Conservation (phyloP, 2,329 filamentous ascomycete species). For the Neonectria faginata region DNA sequence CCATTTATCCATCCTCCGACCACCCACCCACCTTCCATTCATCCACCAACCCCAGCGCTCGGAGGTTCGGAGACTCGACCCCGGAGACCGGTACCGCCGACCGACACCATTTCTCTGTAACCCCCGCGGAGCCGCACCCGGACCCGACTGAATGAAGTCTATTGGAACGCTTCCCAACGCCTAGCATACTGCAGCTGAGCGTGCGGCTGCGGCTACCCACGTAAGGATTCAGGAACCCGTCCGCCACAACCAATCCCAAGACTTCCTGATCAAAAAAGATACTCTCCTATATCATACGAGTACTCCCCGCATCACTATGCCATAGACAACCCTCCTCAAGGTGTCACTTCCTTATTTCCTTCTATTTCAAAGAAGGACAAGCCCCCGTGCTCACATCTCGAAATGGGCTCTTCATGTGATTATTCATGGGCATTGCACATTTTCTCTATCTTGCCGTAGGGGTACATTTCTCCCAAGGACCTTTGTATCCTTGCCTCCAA, state of each 20-base stretch:
- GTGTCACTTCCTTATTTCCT: background rate
- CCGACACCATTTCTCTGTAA: background rate
- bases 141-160: conserved; percentile 18
- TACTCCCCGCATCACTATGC: background rate
- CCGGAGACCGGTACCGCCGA: conserved; percentile 18
- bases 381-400: background rate
- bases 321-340: too few species aligned
- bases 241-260: background rate
- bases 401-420: conserved; percentile 2
- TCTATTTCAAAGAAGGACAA: background rate
- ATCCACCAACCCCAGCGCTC: conserved; percentile 28
- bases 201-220: conserved; percentile 13
- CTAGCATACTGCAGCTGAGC: background rate
- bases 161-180: conserved; percentile 24
- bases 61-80: conserved; percentile 44
- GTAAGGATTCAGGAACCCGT: conserved; percentile 31
- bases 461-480: conserved; percentile 14
- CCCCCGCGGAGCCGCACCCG: conserved; percentile 39
- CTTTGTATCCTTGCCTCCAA: conserved; percentile 3
- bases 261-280: background rate
- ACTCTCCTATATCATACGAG: background rate
- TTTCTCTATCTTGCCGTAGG: conserved; percentile 16
- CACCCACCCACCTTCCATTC: conserved; percentile 18
- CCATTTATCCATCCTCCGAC: conserved; percentile 29
- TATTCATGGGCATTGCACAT: conserved; percentile 22